A percentile compares a stretch with the other conserved stretches of the same genome.
Conservation (phyloP, 306 rosid species). For the Benincasa hispida region DNA sequence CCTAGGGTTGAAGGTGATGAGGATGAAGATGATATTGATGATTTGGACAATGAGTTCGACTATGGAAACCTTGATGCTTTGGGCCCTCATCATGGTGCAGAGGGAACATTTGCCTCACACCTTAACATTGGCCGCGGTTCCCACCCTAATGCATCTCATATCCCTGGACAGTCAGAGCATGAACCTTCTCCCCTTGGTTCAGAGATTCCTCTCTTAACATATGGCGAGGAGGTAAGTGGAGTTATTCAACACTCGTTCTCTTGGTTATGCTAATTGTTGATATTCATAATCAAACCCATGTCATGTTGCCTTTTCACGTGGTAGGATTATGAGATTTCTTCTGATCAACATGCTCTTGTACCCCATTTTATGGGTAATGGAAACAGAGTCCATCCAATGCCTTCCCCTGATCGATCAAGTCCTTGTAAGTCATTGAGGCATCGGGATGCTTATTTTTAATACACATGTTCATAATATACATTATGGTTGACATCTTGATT, state of each 20-base stretch:
- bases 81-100: slow-evolving; percentile 28
- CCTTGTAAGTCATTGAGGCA: slow-evolving; percentile 37
- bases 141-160: slow-evolving; percentile 31
- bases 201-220: slow-evolving; percentile 77
- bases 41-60: slow-evolving; percentile 81
- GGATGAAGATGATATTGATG: slow-evolving; percentile 87
- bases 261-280: background rate
- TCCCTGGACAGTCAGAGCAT: slow-evolving; percentile 30
- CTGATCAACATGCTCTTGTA: slow-evolving; percentile 73
- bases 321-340: slow-evolving; percentile 75
- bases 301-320: slow-evolving; percentile 8
- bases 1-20: slow-evolving; percentile 95
- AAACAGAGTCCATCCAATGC: slow-evolving; percentile 59
- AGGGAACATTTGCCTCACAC: slow-evolving; percentile 32
- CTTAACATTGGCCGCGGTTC: slow-evolving; percentile 38
- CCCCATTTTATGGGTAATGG: slow-evolving; percentile 67
- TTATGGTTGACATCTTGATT: slow-evolving; percentile 9
- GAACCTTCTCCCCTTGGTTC: slow-evolving; percentile 58
- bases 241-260: background rate
- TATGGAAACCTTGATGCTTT: slow-evolving; percentile 38
- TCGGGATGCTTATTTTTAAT: background rate
- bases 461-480: background rate
- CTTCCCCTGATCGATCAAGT: slow-evolving; percentile 46
- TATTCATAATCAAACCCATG: background rate
- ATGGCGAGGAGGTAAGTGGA: slow-evolving; percentile 74